Base-by-base conservation (phyloP, 1,284 basidiomycete genomes). In the Wallemia hederae region DNA sequence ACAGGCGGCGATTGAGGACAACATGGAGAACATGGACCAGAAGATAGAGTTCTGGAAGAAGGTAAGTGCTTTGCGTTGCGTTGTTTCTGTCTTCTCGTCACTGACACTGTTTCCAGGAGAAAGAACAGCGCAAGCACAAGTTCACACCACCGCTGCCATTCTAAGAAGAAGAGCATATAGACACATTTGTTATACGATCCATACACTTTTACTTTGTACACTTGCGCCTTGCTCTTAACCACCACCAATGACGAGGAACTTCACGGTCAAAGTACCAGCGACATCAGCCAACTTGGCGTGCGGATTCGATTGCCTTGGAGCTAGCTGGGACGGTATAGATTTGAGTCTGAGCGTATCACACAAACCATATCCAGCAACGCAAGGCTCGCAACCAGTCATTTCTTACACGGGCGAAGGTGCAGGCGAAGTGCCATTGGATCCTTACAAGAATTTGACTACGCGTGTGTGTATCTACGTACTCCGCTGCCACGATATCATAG, bases 221-320 rank as follows among this genome's bases (percentile, higher is more conserved):
- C 22, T 49, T 17, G 29, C 39, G 11, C n/a, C 39, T 49, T 49
- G 22, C 39, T 49, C n/a, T 49, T n/a, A n/a, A n/a, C 11, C 39
- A 17, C 55, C 59, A 24, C 33, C 56, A 63, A 67, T 65, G 56
- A 64, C 25, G 61, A 63, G 59, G 29, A 62, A 66, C 63, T 77
- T 77, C 69, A 73, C 68, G 17, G 87, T 98, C 71, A 78, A 76
- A 66, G 85, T 98, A 60, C 92, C 92, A 9, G 89, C 89, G 24
- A 97, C 92, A 1, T 92, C 91, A 62, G 92, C 92, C 65, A 98
- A 98, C 75, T 91, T 98, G 68, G 92, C 92, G 1, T 94, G 94
- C 26, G 94, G 94, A 15, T 98, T 98, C 71, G 94, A 99, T 58
- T 31, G 57, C 22, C 22, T 31, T 9, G 55, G 58, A 25, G 28